Conservation (phyloP, 768 basidiomycete genomes). For the Holtermanniella nyarrowii region DNA sequence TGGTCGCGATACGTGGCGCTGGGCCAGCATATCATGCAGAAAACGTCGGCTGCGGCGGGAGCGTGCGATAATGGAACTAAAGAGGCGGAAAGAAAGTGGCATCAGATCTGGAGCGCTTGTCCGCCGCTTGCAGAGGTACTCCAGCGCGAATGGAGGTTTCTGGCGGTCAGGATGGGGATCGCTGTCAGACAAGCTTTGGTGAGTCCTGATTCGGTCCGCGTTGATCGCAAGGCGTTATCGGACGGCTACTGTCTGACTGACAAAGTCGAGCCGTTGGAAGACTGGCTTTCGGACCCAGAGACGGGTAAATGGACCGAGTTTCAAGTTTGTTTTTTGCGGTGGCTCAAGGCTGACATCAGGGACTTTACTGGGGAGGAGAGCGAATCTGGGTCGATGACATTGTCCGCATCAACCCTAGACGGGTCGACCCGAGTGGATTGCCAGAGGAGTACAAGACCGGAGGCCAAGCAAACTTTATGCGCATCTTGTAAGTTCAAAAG, state of each 20-base stretch:
- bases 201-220: constrained; percentile 10
- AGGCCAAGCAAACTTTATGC: too few species aligned
- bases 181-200: constrained; percentile 4
- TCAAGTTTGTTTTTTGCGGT: constrained; percentile 14
- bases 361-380: constrained; percentile 82
- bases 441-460: too few species aligned
- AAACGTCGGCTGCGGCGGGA: too few species aligned
- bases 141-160: constrained; percentile 21
- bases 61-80: constrained; percentile 17
- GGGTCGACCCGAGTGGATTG: too few species aligned
- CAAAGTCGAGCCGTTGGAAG: neutral
- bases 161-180: constrained; percentile 26
- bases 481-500: too few species aligned
- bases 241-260: neutral
- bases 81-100: constrained; percentile 24
- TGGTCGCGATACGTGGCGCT: neutral
- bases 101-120: neutral
- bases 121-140: constrained; percentile 4
- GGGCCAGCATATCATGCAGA: neutral
- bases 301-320: constrained; percentile 20
- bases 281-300: neutral
- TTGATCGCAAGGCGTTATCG: constrained; percentile 12
- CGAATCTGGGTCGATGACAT: constrained; percentile 80
- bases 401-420: constrained; percentile 61
- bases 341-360: constrained; percentile 8